Conservation (phyloP, 148 eudicot species). For the Silene conica region DNA sequence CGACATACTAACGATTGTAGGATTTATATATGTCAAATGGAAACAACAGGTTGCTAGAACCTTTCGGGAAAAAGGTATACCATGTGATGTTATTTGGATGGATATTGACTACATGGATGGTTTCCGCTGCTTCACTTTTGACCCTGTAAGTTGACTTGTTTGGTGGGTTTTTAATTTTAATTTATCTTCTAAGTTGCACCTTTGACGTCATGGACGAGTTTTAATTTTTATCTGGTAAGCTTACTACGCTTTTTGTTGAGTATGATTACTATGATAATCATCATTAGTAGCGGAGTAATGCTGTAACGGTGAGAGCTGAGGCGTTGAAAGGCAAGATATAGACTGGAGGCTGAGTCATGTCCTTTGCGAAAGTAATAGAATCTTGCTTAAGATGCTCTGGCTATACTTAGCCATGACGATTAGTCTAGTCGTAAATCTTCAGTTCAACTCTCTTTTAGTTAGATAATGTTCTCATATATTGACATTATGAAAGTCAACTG, state of each 20-base stretch:
- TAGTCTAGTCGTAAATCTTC: not conserved
- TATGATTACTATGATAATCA: constrained; percentile 11
- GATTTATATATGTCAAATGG: not conserved
- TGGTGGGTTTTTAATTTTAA: not conserved
- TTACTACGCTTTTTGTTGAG: not conserved
- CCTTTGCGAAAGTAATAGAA: not conserved
- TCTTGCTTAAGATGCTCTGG: not conserved
- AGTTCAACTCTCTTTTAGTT: constrained; percentile 1
- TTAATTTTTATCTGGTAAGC: not conserved
- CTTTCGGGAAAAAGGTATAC: constrained; percentile 76
- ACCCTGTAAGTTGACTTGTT: constrained; percentile 38
- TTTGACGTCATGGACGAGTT: not conserved
- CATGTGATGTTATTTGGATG: constrained; percentile 99
- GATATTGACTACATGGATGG: constrained; percentile 99
- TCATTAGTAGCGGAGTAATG: constrained; percentile 4
- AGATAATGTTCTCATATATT: not conserved
- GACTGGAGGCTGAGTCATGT: not conserved
- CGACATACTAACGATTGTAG: not conserved
- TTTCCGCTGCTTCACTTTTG: constrained; percentile 95
- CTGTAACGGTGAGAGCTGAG: constrained; percentile 1
- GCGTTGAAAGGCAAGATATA: constrained; percentile 5
- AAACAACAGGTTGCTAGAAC: constrained; percentile 72
- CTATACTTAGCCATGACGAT: not conserved
- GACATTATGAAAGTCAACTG: not conserved
- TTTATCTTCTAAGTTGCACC: constrained; percentile 4